phyloP scores from a whole-genome alignment of 2,329 filamentous ascomycete genomes.

The Coniosporium uncinatum region DNA sequence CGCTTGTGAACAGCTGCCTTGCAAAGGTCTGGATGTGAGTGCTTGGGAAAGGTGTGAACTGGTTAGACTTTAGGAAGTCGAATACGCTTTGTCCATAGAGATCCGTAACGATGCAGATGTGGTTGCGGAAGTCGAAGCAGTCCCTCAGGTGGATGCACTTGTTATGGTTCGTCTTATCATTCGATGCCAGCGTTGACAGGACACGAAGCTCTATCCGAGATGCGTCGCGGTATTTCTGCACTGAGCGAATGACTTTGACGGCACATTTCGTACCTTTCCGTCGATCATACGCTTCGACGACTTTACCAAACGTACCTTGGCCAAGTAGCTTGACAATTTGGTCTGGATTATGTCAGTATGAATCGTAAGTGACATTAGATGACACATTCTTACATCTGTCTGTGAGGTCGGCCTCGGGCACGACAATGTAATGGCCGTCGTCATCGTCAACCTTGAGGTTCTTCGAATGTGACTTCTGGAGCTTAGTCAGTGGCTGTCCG shows the following conservation, averaged over 20 bases:
- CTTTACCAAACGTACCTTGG: conserved; percentile 97
- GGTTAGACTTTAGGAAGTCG: conserved; percentile 94
- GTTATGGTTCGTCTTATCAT: conserved; percentile 89
- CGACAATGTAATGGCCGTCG: conserved; percentile 95
- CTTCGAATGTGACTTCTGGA: conserved; percentile 38
- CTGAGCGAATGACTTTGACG: conserved; percentile 97
- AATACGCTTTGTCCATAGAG: conserved; percentile 93
- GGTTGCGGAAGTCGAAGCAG: conserved; percentile 95
- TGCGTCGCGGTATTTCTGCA: conserved; percentile 97
- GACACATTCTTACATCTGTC: conserved; percentile 89
- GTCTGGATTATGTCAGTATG: conserved; percentile 49
- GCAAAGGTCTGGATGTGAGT: conserved; percentile 98
- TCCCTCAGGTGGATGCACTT: conserved; percentile 95
- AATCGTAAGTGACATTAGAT: too few species aligned
- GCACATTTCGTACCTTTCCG: conserved; percentile 77
- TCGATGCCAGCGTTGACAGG: conserved; percentile 83
- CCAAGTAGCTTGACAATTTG: conserved; percentile 86
- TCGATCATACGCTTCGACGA: conserved; percentile 86
- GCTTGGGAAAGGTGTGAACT: conserved; percentile 95
- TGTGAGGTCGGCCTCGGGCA: conserved; percentile 79
- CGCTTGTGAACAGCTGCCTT: conserved; percentile 93
- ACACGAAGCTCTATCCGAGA: conserved; percentile 93
- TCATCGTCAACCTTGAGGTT: conserved; percentile 86
- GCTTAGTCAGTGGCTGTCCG: conserved; percentile 5
- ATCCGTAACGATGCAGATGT: conserved; percentile 84